Evolutionary conservation across 2,329 filamentous ascomycete species (phyloP).

Genomic region (Fusarium sp.): DNA sequence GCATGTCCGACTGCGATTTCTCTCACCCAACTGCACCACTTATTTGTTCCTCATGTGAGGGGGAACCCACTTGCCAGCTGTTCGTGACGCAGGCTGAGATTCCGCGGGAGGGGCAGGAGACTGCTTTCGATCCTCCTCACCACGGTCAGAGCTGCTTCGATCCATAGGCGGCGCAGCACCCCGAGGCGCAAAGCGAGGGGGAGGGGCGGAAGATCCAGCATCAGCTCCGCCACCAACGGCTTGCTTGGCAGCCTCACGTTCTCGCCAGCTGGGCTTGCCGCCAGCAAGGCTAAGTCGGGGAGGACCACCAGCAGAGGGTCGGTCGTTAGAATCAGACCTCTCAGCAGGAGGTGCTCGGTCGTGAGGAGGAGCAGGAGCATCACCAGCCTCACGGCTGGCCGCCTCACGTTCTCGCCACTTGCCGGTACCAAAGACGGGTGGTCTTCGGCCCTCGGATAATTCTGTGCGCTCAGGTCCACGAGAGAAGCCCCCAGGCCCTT

Average conservation of each 20-base stretch:
- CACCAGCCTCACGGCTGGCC: constrained; percentile 36
- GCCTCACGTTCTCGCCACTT: constrained; percentile 58
- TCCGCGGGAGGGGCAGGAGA: constrained; percentile 59
- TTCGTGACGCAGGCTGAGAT: constrained; percentile 63
- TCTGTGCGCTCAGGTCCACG: constrained; percentile 46
- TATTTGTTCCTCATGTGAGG: constrained; percentile 53
- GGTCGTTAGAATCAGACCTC: constrained; percentile 61
- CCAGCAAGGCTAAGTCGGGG: constrained; percentile 69
- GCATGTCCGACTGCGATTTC: constrained; percentile 35
- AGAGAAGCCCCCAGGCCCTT: constrained; percentile 45
- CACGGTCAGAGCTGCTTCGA: constrained; percentile 56
- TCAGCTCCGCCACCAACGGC: constrained; percentile 53
- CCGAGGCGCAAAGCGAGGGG: constrained; percentile 53
- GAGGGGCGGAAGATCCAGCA: constrained; percentile 46
- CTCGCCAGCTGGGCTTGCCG: constrained; percentile 76
- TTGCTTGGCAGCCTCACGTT: constrained; percentile 70
- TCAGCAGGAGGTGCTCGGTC: constrained; percentile 51
- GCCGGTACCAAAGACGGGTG: constrained; percentile 50
- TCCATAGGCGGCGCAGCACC: constrained; percentile 57
- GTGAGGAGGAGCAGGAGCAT: constrained; percentile 48
- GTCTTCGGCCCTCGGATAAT: constrained; percentile 47
- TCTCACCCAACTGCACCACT: constrained; percentile 31
- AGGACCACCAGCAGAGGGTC: constrained; percentile 58
- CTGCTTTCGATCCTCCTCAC: constrained; percentile 51
- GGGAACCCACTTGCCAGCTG: constrained; percentile 70